Evolutionary conservation across 108 stramenopile species (phyloP).

Genomic region (Cyclotella sp.): DNA sequence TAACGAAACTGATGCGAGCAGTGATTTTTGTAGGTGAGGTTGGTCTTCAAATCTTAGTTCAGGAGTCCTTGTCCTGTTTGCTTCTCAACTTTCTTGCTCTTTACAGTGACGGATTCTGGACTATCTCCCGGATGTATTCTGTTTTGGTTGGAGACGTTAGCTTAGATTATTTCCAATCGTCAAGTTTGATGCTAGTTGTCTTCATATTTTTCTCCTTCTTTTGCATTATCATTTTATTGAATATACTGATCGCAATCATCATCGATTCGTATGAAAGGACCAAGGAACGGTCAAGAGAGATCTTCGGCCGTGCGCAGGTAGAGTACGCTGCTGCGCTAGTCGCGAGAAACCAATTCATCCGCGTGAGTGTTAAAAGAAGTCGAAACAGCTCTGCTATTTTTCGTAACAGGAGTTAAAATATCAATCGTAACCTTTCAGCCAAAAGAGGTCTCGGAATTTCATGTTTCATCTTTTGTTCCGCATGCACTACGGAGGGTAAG

Average conservation of each 20-base stretch:
- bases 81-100: background rate
- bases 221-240: conserved; percentile 51
- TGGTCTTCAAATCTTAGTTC: background rate
- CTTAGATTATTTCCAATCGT: conserved; percentile 28
- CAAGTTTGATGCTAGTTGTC: conserved; percentile 22
- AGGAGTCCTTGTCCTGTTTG: background rate
- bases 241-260: conserved; percentile 56
- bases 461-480: conserved; percentile 41
- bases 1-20: conserved; percentile 7
- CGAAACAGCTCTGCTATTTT: background rate
- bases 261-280: conserved; percentile 47
- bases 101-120: background rate
- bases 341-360: conserved; percentile 50
- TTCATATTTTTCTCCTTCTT: conserved; percentile 51
- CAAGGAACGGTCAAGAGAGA: conserved; percentile 27
- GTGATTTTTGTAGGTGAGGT: conserved; percentile 41
- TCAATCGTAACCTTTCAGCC: conserved; percentile 11
- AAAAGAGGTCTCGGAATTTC: conserved; percentile 39
- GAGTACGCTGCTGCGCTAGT: conserved; percentile 53
- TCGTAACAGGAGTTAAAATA: background rate
- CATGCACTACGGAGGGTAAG: conserved; percentile 12
- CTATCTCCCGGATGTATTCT: conserved; percentile 37
- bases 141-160: conserved; percentile 45
- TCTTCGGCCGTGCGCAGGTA: conserved; percentile 42
- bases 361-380: background rate